Percentiles rank a stretch among this genome's conserved stretches.
Evolutionary conservation across 257 asterid genomes (phyloP).

Genomic region (Solanum paucissectum): DNA sequence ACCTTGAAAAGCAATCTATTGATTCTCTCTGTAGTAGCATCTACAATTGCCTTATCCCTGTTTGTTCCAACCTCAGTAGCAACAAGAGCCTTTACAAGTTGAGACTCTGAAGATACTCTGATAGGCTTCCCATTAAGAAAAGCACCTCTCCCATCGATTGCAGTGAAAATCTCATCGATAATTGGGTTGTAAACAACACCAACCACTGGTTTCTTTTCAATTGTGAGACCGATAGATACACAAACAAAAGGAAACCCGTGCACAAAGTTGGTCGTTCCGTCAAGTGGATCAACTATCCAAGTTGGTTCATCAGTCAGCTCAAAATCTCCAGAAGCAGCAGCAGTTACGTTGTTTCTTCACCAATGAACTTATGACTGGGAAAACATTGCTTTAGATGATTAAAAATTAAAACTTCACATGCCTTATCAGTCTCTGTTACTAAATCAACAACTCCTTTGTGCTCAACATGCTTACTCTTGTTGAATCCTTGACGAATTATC

Average conservation of each 20-base stretch:
- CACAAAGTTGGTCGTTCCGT: slow-evolving; percentile 93
- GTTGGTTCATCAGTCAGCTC: slow-evolving; percentile 88
- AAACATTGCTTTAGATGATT: slow-evolving; percentile 43
- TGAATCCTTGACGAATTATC: slow-evolving; percentile 53
- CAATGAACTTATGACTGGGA: slow-evolving; percentile 86
- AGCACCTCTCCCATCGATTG: slow-evolving; percentile 70
- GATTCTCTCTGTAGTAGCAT: slow-evolving; percentile 51
- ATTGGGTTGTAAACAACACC: slow-evolving; percentile 87
- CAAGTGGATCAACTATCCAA: slow-evolving; percentile 96
- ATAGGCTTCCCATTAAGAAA: slow-evolving; percentile 66
- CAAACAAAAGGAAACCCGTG: slow-evolving; percentile 93
- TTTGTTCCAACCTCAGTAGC: slow-evolving; percentile 74
- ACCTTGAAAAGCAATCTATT: slow-evolving; percentile 72
- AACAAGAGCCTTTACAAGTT: slow-evolving; percentile 72
- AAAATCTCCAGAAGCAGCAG: slow-evolving; percentile 65
- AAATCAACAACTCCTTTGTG: slow-evolving; percentile 86
- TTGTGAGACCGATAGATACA: slow-evolving; percentile 78
- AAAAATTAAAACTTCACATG: slow-evolving; percentile 72
- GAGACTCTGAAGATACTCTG: slow-evolving; percentile 62
- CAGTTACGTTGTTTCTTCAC: slow-evolving; percentile 84
- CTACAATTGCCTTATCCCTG: slow-evolving; percentile 59
- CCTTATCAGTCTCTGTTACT: slow-evolving; percentile 93
- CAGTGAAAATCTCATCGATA: slow-evolving; percentile 72
- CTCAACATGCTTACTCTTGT: slow-evolving; percentile 60
- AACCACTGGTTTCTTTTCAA: slow-evolving; percentile 50